Base-by-base conservation (phyloP, 2,329 filamentous ascomycete species). In the Colletotrichum somersetense region DNA sequence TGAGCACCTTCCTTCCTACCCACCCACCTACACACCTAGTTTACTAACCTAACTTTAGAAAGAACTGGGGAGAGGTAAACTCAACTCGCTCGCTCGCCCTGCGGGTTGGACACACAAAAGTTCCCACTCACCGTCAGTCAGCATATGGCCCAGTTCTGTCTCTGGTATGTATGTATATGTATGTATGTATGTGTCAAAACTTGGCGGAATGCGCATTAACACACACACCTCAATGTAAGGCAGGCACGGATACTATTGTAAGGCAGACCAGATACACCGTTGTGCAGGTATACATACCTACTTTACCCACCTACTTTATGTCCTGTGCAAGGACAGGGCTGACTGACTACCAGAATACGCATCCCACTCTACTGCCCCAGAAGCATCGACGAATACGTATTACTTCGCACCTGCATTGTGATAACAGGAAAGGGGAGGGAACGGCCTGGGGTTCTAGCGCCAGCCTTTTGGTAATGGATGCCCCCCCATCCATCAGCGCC, bases 141-240 rank as follows among this genome's bases (percentile, higher is more conserved):
- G 33, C 38, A 18, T 30, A 30, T n/a, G 44, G 44, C 20, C 44
- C 23, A 62, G 30, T 38, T 35, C 30, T 38, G n/a, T 50, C 30
- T 62, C 59, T 26, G 33, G 3, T 26, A 26, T 26, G 26, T 26
- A 26, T 26, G 26, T 26, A 26, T 26, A 26, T 26, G 30, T 30
- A 30, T 30, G 30, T 30, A 30, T 30, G 20, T 50, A 50, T 62
- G 59, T 62, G 44, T 62, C 59, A 62, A 38, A 11, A 56, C 4
- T 26, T 26, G 30, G 44, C 44, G 16, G 42, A 30, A 38, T 48
- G 44, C 44, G 44, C 59, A 30, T 50, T 44, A 50, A 26, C 30
- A 62, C 20, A 44, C 46, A 62, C 20, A 18, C 11, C 38, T 40
- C 2, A 44, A 53, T 53, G 50, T 26, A 42, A 40, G n/a, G 56